Conservation (phyloP, 176 grass and related monocot species). For the Musa acuminata region DNA sequence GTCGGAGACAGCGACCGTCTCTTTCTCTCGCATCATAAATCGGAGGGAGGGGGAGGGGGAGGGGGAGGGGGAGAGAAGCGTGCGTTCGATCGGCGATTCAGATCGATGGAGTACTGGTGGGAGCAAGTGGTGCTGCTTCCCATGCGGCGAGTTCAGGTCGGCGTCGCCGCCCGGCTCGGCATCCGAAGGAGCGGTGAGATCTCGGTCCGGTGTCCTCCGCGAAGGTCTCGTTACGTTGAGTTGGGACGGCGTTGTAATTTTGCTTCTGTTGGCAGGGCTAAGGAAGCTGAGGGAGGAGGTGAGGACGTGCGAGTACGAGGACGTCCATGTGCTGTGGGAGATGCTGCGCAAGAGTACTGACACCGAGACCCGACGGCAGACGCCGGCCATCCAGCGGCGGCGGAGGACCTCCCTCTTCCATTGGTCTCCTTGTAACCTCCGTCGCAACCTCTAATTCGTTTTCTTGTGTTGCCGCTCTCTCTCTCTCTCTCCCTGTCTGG, state of each 20-base stretch:
- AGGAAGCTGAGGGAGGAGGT: conserved; percentile 45
- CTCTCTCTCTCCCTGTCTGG: too few relatives aligned
- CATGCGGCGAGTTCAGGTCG: conserved; percentile 37
- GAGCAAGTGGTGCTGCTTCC: not conserved
- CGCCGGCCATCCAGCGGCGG: not conserved
- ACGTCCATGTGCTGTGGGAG: conserved; percentile 78
- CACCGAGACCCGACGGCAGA: not conserved
- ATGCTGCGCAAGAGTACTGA: conserved; percentile 34
- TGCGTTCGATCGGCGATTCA: too few relatives aligned
- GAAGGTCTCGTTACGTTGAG: not conserved
- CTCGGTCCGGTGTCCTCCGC: not conserved
- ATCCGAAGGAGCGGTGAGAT: conserved; percentile 35
- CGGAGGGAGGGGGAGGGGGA: too few relatives aligned
- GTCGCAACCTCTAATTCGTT: not conserved
- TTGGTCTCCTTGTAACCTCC: not conserved
- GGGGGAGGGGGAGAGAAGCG: too few relatives aligned
- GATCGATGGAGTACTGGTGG: not conserved
- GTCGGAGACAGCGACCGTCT: too few relatives aligned
- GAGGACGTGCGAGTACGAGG: conserved; percentile 62
- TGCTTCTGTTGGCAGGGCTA: conserved; percentile 30
- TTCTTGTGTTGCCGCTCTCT: too few relatives aligned
- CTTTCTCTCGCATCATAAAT: too few relatives aligned
- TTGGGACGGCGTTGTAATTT: too few relatives aligned
- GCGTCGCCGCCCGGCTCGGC: conserved; percentile 32
- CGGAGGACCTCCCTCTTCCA: not conserved